These are phyloP conservation scores for Aspergillus egyptiacus DNA, from an alignment of 495 filamentous ascomycete genomes.

Conservation along the genomic window DNA sequence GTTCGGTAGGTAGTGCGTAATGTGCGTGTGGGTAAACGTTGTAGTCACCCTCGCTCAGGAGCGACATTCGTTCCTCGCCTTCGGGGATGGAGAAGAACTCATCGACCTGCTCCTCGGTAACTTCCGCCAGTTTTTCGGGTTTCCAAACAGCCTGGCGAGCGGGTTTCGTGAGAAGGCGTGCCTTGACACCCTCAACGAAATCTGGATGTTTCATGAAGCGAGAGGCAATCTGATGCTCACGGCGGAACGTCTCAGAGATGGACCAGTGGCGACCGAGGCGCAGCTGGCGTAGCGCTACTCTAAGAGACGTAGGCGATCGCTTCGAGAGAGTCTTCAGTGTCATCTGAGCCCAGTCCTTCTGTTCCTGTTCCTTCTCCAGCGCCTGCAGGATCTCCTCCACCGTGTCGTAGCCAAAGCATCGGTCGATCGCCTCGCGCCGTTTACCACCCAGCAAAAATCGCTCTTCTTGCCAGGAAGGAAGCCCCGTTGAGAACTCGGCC, in stretches of 20 bases:
- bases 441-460: slow-evolving; percentile 57
- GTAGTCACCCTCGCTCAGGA: slow-evolving; percentile 53
- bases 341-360: slow-evolving; percentile 64
- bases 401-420: slow-evolving; percentile 62
- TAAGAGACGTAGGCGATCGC: slow-evolving; percentile 77
- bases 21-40: slow-evolving; percentile 59
- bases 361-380: slow-evolving; percentile 52
- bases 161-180: slow-evolving; percentile 63
- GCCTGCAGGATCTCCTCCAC: slow-evolving; percentile 65
- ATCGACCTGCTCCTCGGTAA: slow-evolving; percentile 47
- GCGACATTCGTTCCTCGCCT: slow-evolving; percentile 38
- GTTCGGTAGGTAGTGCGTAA: slow-evolving; percentile 69
- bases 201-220: slow-evolving; percentile 84
- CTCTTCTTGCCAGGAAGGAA: slow-evolving; percentile 59
- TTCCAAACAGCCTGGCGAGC: slow-evolving; percentile 58
- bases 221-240: slow-evolving; percentile 71
- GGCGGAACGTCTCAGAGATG: slow-evolving; percentile 75
- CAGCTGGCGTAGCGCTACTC: slow-evolving; percentile 77
- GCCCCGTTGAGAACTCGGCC: slow-evolving; percentile 79
- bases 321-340: slow-evolving; percentile 63
- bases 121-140: slow-evolving; percentile 60
- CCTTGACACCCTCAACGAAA: slow-evolving; percentile 79
- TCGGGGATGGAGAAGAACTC: slow-evolving; percentile 53
- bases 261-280: slow-evolving; percentile 65
- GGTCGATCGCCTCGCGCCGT: slow-evolving; percentile 73